A percentile compares a stretch with the other conserved stretches of the same genome.
These are phyloP conservation scores for Myxozyma sirexii DNA, from an alignment of 805 yeast species.

Conservation along the genomic window DNA sequence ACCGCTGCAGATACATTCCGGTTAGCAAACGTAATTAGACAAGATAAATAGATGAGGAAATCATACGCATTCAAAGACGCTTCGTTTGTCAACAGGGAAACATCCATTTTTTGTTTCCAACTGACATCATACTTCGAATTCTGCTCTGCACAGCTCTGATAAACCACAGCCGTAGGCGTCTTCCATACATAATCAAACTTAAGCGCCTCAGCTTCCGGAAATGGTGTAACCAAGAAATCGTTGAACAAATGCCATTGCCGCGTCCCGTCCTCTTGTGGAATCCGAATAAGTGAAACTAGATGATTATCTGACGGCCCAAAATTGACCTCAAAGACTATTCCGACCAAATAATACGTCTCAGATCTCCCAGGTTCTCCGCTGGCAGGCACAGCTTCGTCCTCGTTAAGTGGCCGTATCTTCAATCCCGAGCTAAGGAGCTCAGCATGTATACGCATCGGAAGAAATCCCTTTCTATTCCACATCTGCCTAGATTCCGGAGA, in stretches of 20 bases:
- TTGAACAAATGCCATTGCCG: constrained; percentile 79
- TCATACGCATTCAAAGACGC: constrained; percentile 36
- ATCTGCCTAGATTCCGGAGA: constrained; percentile 24
- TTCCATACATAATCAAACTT: constrained; percentile 79
- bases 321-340: constrained; percentile 44
- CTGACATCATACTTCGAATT: constrained; percentile 47
- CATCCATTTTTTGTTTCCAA: constrained; percentile 59
- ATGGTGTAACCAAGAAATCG: constrained; percentile 81
- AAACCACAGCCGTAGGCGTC: constrained; percentile 70
- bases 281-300: constrained; percentile 43
- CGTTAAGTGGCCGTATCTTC: constrained; percentile 6
- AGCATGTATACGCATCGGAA: constrained; percentile 26
- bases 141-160: constrained; percentile 50
- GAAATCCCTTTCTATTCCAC: constrained; percentile 30
- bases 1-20: constrained; percentile 48
- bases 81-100: constrained; percentile 69
- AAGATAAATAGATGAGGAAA: background rate
- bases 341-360: constrained; percentile 40
- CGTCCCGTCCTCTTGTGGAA: constrained; percentile 23
- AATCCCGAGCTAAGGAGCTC: constrained; percentile 9
- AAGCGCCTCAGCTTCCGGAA: constrained; percentile 76
- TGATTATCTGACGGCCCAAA: constrained; percentile 40
- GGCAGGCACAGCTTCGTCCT: background rate
- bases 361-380: background rate
- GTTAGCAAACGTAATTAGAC: constrained; percentile 45